Conservation (phyloP, 768 basidiomycete species). For the Pleurotus citrinopileatus region DNA sequence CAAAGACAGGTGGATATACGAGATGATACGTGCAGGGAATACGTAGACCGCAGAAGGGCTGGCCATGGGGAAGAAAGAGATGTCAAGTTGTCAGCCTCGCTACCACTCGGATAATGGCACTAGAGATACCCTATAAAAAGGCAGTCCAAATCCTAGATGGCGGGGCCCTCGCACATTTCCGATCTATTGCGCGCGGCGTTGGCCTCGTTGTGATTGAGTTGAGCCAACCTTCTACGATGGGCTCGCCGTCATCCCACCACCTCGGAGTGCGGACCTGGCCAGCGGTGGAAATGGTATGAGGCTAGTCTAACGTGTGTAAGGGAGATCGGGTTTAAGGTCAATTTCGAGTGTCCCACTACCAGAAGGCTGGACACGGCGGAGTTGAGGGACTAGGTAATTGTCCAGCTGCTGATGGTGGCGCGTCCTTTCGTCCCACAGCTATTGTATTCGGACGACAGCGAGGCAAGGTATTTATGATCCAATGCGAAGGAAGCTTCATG, state of each 20-base stretch:
- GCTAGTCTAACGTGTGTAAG: background rate
- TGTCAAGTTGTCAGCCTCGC: background rate
- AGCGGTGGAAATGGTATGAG: background rate
- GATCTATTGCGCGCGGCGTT: background rate
- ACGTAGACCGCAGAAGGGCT: background rate
- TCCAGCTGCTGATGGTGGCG: slow-evolving; percentile 8
- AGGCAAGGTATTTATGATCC: background rate
- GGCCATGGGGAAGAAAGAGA: background rate
- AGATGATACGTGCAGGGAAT: background rate
- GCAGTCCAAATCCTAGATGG: background rate
- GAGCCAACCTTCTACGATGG: background rate
- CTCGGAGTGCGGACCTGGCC: background rate
- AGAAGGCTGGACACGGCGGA: background rate
- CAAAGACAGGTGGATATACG: background rate
- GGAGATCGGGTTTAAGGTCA: background rate
- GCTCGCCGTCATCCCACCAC: background rate
- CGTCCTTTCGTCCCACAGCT: slow-evolving; percentile 2
- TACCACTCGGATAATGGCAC: background rate
- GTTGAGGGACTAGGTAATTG: background rate
- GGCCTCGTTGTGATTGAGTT: background rate
- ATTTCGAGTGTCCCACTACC: background rate
- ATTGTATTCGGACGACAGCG: slow-evolving; percentile 8
- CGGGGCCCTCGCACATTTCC: background rate
- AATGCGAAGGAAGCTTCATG: background rate
- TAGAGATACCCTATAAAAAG: background rate